Percentiles rank a stretch among this genome's conserved stretches.
Conservation (phyloP, 2,329 filamentous ascomycete genomes). For the Chrysoporthe puriensis region DNA sequence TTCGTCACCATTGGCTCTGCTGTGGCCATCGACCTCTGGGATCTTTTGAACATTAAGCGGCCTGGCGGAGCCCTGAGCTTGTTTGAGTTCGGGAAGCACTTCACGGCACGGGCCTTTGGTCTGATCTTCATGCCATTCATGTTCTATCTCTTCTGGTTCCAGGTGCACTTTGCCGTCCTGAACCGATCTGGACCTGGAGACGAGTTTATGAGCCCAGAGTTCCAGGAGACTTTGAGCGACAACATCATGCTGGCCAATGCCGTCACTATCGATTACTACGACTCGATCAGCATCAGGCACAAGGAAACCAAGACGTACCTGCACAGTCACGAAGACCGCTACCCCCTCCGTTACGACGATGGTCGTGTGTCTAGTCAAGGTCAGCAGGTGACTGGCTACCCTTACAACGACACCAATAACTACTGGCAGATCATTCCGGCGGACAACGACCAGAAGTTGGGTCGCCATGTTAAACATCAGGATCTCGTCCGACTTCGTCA, state of each 20-base stretch:
- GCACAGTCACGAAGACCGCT: constrained; percentile 87
- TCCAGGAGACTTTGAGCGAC: constrained; percentile 95
- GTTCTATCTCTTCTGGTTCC: constrained; percentile 99
- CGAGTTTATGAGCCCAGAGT: constrained; percentile 98
- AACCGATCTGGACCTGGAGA: constrained; percentile 89
- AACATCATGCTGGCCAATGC: constrained; percentile 90
- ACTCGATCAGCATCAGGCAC: constrained; percentile 84
- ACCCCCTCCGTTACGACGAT: constrained; percentile 95
- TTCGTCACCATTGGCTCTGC: constrained; percentile 97
- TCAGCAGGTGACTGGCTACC: constrained; percentile 97
- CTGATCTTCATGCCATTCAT: constrained; percentile 91
- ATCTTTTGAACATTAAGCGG: constrained; percentile 86
- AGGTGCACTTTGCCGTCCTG: constrained; percentile 95
- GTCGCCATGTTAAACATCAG: constrained; percentile 75
- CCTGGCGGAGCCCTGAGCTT: constrained; percentile 80
- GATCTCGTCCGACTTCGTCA: constrained; percentile 88
- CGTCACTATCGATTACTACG: constrained; percentile 85
- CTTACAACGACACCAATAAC: constrained; percentile 98
- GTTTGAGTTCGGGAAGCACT: constrained; percentile 83
- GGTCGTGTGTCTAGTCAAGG: constrained; percentile 96
- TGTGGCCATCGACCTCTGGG: constrained; percentile 93
- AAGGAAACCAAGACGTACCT: constrained; percentile 98
- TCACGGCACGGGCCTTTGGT: constrained; percentile 81
- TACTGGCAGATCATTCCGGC: constrained; percentile 90
- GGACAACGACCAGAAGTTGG: constrained; percentile 59